phyloP scores from a whole-genome alignment of 345 rosid species.

The Sisymbrium irio region DNA sequence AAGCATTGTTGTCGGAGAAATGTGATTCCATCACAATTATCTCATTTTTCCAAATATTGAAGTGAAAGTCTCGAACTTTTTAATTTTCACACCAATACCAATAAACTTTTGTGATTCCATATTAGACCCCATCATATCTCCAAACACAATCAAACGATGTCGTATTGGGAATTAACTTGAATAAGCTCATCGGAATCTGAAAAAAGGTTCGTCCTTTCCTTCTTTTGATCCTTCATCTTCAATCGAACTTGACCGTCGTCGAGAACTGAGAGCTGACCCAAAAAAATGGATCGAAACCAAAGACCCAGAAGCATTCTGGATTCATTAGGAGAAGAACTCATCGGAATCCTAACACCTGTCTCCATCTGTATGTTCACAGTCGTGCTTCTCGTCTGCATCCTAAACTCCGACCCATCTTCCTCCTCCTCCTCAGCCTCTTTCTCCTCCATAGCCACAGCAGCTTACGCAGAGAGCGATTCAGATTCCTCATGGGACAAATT shows the following conservation, averaged over 20 bases:
- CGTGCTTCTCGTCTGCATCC: conserved; percentile 69
- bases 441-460: conserved; percentile 66
- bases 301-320: conserved; percentile 58
- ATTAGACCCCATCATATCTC: background rate
- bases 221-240: conserved; percentile 3
- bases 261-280: conserved; percentile 17
- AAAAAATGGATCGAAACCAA: conserved; percentile 56
- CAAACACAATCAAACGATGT: background rate
- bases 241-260: conserved; percentile 18
- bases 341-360: conserved; percentile 79
- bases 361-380: conserved; percentile 87
- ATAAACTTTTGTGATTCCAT: no score
- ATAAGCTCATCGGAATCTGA: background rate
- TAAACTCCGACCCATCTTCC: conserved; percentile 54
- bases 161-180: background rate
- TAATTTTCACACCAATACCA: no score
- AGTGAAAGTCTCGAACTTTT: no score
- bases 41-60: no score
- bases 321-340: conserved; percentile 76
- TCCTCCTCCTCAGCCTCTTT: conserved; percentile 46
- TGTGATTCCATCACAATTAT: no score
- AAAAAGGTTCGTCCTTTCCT: background rate
- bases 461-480: conserved; percentile 65
- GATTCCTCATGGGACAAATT: conserved; percentile 88
- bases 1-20: no score